Base-by-base conservation (phyloP, 192 early-diverging fungal genomes). In the Martensiomyces pterosporus region DNA sequence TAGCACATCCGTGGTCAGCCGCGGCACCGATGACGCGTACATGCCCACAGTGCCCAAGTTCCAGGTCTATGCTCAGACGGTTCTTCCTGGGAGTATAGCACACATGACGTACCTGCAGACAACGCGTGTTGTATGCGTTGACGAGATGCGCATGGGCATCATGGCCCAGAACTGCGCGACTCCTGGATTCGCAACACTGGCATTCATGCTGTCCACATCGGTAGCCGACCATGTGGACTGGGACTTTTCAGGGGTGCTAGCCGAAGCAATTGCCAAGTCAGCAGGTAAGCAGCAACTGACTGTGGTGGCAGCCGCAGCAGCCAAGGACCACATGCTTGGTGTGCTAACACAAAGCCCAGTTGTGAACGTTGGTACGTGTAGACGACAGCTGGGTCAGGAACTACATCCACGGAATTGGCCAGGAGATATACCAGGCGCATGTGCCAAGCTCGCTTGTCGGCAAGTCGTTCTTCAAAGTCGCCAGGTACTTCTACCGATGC, bases 161-260 rank as follows among this genome's bases (percentile, higher is more conserved):
- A 62, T 77, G 64, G 75, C 75, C 10, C 75, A 71, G 35, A 77
- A 65, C 60, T 71, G 67, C 14, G 75, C 64, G 0, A 67, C 64
- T 7, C 59, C 67, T 0, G 75, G 75, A 8, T 77, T 71, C 21
- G 63, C 75, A 14, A 60, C 75, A 0, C 43, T 77, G 37, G 50
- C 60, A 15, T 70, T 63, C 29, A 58, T 77, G 51, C 49, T 77
- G 23, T 67, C 75, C 6, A 72, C 60, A 2, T 59, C 67, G 4
- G 52, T 77, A 4, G 64, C 60, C 2, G 45, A 52, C 17, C 59
- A 64, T 19, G 52, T 35, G 2, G 41, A 55, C 32, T 60, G 57
- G 61, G 58, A 61, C 25, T 58, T 61, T 38, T 49, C 54, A 2
- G 66, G 57, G 3, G 43, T 76, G 1, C 32, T 59, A 16, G 39